Evolutionary conservation across 352 stramenopile genomes (phyloP).

Genomic region (Peronospora destructor): DNA sequence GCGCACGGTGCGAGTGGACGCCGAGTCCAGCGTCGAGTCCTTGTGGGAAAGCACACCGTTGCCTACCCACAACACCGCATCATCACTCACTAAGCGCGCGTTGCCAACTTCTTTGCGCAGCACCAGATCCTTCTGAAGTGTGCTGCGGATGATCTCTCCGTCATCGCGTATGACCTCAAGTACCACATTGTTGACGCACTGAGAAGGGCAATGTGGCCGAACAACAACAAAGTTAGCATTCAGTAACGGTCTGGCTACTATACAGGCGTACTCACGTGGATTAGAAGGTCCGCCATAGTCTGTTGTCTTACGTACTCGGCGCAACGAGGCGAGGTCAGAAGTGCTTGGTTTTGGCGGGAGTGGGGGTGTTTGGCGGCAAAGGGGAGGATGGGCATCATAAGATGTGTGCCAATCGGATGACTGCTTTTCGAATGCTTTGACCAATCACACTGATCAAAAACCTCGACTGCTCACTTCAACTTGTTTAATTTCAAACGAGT

Average conservation of each 20-base stretch:
- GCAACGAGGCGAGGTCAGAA: conserved; percentile 15
- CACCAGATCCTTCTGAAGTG: conserved; percentile 37
- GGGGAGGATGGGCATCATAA: conserved; percentile 14
- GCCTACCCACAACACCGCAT: conserved; percentile 64
- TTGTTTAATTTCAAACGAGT: conserved; percentile 11
- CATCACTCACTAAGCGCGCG: conserved; percentile 64
- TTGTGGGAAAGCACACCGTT: conserved; percentile 42
- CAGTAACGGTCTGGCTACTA: neutral
- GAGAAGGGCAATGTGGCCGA: neutral
- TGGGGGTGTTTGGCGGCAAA: conserved; percentile 40
- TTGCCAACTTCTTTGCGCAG: conserved; percentile 81
- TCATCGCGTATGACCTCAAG: conserved; percentile 46
- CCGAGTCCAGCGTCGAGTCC: conserved; percentile 32
- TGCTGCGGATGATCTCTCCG: conserved; percentile 30
- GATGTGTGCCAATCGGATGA: conserved; percentile 15
- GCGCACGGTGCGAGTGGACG: conserved; percentile 34
- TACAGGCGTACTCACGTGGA: conserved; percentile 16
- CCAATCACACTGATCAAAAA: conserved; percentile 12
- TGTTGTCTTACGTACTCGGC: conserved; percentile 2
- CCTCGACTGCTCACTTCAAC: conserved; percentile 19
- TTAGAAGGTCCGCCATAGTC: conserved; percentile 25
- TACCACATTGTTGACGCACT: conserved; percentile 54
- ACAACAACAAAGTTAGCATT: neutral
- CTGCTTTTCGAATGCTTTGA: neutral
- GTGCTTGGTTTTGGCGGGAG: conserved; percentile 25